A percentile compares a stretch with the other conserved stretches of the same genome.
phyloP scores from a whole-genome alignment of 495 filamentous ascomycete genomes.

The Cercophora sp. region DNA sequence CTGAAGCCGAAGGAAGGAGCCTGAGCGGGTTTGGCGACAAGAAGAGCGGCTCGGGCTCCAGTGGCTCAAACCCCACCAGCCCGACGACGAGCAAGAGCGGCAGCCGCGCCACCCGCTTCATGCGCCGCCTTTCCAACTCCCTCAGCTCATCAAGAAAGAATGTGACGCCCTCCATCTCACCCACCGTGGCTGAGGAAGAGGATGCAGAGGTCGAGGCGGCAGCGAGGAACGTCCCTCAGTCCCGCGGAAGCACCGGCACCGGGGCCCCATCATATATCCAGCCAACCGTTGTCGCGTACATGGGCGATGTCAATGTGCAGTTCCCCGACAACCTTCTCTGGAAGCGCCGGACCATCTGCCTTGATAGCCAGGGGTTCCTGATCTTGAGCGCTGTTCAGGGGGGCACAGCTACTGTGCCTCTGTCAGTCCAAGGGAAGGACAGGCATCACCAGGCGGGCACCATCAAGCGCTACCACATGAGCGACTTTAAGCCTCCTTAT shows the following conservation, averaged over 20 bases:
- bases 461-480: conserved; percentile 73
- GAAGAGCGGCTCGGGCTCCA: conserved; percentile 16
- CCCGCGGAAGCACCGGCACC: conserved; percentile 27
- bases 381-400: conserved; percentile 59
- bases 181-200: conserved; percentile 62
- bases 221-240: conserved; percentile 17
- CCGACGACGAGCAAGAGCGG: conserved; percentile 48
- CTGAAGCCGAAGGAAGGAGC: conserved; percentile 27
- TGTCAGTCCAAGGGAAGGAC: conserved; percentile 41
- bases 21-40: conserved; percentile 9
- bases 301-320: conserved; percentile 90
- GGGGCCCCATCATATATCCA: conserved; percentile 22
- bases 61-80: conserved; percentile 19
- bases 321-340: conserved; percentile 90
- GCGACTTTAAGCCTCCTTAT: conserved; percentile 72
- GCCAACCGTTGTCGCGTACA: conserved; percentile 51
- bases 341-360: conserved; percentile 79
- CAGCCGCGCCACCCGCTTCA: conserved; percentile 67
- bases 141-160: conserved; percentile 59
- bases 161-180: conserved; percentile 50
- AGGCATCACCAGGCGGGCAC: conserved; percentile 36
- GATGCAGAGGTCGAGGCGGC: conserved; percentile 41
- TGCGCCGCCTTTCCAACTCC: conserved; percentile 73
- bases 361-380: conserved; percentile 73
- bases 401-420: conserved; percentile 29